A percentile compares a stretch with the other conserved stretches of the same genome.
phyloP scores from a whole-genome alignment of 2,329 filamentous ascomycete species.

The Fusarium domesticum region DNA sequence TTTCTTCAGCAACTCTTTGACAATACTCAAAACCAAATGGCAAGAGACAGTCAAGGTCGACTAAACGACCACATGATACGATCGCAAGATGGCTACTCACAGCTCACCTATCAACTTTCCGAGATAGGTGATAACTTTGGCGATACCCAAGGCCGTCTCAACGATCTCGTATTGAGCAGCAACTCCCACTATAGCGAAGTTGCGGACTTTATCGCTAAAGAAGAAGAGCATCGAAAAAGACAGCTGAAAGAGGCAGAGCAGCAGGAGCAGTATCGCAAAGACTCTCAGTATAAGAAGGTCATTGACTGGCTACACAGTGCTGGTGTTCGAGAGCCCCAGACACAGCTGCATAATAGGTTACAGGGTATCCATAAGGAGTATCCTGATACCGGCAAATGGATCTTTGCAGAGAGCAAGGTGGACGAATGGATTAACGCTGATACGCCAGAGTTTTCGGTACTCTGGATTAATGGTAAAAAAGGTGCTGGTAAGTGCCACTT shows the following conservation, averaged over 20 bases:
- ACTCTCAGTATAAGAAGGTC: conserved; percentile 1
- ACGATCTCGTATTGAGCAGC: not conserved
- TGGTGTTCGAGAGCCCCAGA: not conserved
- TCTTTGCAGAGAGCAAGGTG: not conserved
- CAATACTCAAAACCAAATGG: not conserved
- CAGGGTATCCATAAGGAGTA: not conserved
- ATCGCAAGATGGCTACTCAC: not conserved
- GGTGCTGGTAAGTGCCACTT: conserved; percentile 7
- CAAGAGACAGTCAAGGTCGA: not conserved
- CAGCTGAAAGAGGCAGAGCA: not conserved
- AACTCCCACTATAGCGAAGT: not conserved
- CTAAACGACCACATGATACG: conserved; percentile 2
- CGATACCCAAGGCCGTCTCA: not conserved
- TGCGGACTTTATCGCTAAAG: not conserved
- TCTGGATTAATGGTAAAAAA: conserved; percentile 11
- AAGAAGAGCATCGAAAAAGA: not conserved
- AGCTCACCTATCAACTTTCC: not conserved
- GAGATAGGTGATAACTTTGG: not conserved
- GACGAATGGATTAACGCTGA: conserved; percentile 6
- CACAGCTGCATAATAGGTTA: not conserved
- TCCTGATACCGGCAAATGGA: conserved; percentile 5
- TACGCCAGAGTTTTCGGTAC: not conserved
- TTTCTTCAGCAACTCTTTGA: not conserved
- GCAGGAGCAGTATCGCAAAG: conserved; percentile 1
- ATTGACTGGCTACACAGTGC: conserved; percentile 4